These are phyloP conservation scores for Heliocybe sulcata DNA, from an alignment of 1,284 basidiomycete genomes.

Conservation along the genomic window DNA sequence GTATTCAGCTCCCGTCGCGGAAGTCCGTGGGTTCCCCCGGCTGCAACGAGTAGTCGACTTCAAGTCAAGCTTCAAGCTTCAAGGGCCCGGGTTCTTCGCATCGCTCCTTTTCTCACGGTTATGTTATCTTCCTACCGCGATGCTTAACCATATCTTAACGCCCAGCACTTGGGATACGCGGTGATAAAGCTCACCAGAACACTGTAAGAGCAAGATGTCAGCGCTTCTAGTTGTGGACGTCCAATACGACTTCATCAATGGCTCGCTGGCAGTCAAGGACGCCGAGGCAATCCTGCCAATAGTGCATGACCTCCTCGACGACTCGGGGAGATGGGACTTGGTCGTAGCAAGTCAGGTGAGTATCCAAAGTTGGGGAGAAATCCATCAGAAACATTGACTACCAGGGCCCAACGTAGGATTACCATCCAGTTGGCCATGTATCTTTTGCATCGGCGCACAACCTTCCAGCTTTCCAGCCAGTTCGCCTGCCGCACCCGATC, in stretches of 20 bases:
- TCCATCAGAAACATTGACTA: background rate
- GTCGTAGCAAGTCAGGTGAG: constrained; percentile 12
- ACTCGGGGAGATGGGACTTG: constrained; percentile 7
- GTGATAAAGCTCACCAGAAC: no score
- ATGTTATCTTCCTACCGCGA: background rate
- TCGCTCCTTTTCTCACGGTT: background rate
- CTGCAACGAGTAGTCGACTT: no score
- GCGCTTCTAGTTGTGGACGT: constrained; percentile 10
- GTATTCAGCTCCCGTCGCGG: no score
- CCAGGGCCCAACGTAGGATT: constrained; percentile 8
- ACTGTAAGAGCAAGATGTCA: background rate
- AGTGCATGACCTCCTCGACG: constrained; percentile 6
- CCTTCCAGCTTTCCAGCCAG: constrained; percentile 5
- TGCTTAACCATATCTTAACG: background rate
- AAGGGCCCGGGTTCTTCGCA: no score
- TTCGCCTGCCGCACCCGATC: constrained; percentile 8
- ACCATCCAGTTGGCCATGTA: constrained; percentile 10
- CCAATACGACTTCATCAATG: constrained; percentile 12
- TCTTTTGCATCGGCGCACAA: constrained; percentile 10
- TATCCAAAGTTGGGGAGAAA: background rate
- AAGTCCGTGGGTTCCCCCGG: no score
- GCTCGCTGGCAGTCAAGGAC: constrained; percentile 8
- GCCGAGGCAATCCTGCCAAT: constrained; percentile 10
- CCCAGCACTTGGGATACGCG: background rate
- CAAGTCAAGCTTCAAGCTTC: no score